Conservation (phyloP, 1,284 basidiomycete species). For the Paramarasmius palmivorus region DNA sequence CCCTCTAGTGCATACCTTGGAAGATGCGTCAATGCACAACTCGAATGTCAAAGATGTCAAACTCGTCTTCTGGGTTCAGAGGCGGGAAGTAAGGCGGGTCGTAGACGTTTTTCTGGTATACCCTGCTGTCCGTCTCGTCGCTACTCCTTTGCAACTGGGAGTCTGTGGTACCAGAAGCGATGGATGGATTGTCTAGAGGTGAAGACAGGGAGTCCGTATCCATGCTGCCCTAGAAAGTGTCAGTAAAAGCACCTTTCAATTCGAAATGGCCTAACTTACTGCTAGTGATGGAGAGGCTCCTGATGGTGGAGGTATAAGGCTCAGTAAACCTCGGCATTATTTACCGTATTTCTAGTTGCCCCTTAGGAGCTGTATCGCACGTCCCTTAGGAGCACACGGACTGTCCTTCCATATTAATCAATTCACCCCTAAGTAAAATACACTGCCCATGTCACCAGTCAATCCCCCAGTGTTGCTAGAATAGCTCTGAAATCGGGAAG, state of each 20-base stretch:
- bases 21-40: constrained; percentile 14
- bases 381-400: background rate
- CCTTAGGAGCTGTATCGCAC: too few relatives aligned
- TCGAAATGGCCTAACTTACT: background rate
- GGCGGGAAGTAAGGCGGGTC: constrained; percentile 16
- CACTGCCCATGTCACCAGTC: background rate
- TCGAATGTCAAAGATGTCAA: constrained; percentile 23
- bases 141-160: background rate
- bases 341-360: background rate
- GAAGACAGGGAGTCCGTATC: too few relatives aligned
- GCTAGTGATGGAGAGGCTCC: background rate
- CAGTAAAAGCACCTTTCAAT: too few relatives aligned
- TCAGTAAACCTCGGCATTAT: background rate
- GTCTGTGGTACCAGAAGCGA: too few relatives aligned
- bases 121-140: background rate
- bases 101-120: constrained; percentile 1
- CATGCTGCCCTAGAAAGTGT: too few relatives aligned
- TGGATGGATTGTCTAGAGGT: too few relatives aligned
- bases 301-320: background rate
- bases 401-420: too few relatives aligned
- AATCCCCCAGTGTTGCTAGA: constrained; percentile 9
- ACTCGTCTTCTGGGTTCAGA: constrained; percentile 18
- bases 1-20: too few relatives aligned
- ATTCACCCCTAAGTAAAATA: too few relatives aligned
- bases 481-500: constrained; percentile 7